Percentiles rank a stretch among this genome's conserved stretches.
Conservation (phyloP, 805 yeast genomes). For the Starmera amethionina region DNA sequence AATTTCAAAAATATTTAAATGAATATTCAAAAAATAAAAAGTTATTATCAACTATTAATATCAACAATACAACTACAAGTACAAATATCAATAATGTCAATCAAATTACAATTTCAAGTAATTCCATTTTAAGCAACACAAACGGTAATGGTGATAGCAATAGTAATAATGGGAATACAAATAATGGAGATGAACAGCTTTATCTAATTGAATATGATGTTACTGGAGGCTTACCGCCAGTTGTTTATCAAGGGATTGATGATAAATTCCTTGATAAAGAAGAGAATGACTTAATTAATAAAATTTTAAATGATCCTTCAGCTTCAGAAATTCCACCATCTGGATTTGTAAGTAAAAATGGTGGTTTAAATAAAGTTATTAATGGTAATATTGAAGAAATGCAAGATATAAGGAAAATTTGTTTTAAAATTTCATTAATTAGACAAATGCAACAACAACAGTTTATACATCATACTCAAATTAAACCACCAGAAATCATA, state of each 20-base stretch:
- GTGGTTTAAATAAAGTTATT: conserved; percentile 54
- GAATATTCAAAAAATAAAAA: conserved; percentile 26
- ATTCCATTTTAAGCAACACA: too few relatives aligned
- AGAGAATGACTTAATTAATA: conserved; percentile 35
- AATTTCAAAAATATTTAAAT: conserved; percentile 27
- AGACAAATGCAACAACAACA: conserved; percentile 85
- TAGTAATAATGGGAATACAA: conserved; percentile 9
- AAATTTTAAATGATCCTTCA: conserved; percentile 21
- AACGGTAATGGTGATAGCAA: too few relatives aligned
- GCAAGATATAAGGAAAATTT: conserved; percentile 80
- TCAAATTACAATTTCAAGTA: too few relatives aligned
- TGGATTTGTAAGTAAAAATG: conserved; percentile 29
- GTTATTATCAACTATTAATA: neutral
- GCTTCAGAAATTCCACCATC: conserved; percentile 24
- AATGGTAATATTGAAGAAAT: conserved; percentile 63
- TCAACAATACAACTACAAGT: too few relatives aligned
- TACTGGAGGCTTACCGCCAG: conserved; percentile 67
- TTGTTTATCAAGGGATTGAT: conserved; percentile 43
- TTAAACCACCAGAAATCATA: conserved; percentile 59
- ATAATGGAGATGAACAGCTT: conserved; percentile 33
- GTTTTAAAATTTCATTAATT: conserved; percentile 80
- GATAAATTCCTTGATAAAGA: conserved; percentile 33
- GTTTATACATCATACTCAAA: conserved; percentile 62
- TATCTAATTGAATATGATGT: conserved; percentile 78
- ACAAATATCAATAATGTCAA: too few relatives aligned